Evolutionary conservation across 2,329 filamentous ascomycete genomes (phyloP).

Genomic region (Diatrype stigma): DNA sequence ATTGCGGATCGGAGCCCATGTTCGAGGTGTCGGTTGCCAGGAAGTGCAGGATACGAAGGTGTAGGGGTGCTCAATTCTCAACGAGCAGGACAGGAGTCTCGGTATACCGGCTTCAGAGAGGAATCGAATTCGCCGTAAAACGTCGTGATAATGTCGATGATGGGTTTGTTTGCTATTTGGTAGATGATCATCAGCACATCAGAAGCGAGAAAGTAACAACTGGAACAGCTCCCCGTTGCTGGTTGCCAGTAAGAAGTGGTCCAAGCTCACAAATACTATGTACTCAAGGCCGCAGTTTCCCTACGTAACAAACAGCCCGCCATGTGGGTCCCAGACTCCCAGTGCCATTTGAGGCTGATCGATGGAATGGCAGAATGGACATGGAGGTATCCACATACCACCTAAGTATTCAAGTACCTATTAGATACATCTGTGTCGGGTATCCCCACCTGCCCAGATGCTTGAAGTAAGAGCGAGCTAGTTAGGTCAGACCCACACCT

Average conservation of each 20-base stretch:
- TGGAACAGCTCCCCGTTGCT: background rate
- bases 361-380: too few species aligned
- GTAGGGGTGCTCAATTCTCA: background rate
- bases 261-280: background rate
- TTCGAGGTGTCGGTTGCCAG: constrained; percentile 24
- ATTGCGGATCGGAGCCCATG: constrained; percentile 79
- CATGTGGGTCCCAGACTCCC: too few species aligned
- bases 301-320: background rate
- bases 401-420: background rate
- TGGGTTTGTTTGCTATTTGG: background rate
- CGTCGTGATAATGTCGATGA: background rate
- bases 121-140: background rate
- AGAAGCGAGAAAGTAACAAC: background rate
- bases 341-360: background rate
- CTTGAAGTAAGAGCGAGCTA: too few species aligned
- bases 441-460: too few species aligned
- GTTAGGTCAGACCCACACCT: too few species aligned
- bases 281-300: background rate
- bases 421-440: too few species aligned
- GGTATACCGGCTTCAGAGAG: background rate
- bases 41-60: constrained; percentile 7
- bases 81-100: background rate
- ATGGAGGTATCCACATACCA: background rate
- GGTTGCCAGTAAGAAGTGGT: background rate
- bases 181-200: background rate